phyloP scores from a whole-genome alignment of 305 asterid species.

The Ajuga reptans region DNA sequence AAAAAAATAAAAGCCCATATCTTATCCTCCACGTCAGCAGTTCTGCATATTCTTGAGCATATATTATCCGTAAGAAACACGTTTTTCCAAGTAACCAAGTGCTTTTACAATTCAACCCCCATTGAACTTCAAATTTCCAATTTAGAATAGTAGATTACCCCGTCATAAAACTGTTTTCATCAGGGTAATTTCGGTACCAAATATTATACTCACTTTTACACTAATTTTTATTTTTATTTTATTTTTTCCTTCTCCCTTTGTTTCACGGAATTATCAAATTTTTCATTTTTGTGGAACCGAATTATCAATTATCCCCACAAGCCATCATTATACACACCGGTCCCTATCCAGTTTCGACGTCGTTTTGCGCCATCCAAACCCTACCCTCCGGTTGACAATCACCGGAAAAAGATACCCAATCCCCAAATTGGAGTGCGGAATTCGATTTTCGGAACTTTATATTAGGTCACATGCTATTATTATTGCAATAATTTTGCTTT shows the following conservation, averaged over 20 bases:
- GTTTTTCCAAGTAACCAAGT: not conserved
- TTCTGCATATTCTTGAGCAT: not conserved
- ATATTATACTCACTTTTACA: not conserved
- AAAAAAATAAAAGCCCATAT: conserved; percentile 4
- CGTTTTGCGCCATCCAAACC: conserved; percentile 29
- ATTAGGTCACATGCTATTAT: conserved; percentile 17
- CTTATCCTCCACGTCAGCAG: not conserved
- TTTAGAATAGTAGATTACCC: not conserved
- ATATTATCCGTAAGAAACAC: not conserved
- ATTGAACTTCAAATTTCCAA: not conserved
- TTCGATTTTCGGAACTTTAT: conserved; percentile 11
- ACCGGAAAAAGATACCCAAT: conserved; percentile 12
- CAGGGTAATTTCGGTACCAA: conserved; percentile 19
- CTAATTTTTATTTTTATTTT: too few relatives aligned
- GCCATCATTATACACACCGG: not conserved
- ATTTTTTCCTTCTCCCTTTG: not conserved
- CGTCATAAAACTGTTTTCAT: not conserved
- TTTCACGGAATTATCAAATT: not conserved
- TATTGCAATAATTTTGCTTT: not conserved
- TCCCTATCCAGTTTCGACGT: conserved; percentile 17
- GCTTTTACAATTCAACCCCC: conserved; percentile 3
- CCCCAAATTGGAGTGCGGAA: conserved; percentile 14
- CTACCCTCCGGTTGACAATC: conserved; percentile 13
- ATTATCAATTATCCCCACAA: not conserved
- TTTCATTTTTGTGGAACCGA: not conserved